phyloP scores from a whole-genome alignment of 306 rosid species.

The Vigna nakashimae region DNA sequence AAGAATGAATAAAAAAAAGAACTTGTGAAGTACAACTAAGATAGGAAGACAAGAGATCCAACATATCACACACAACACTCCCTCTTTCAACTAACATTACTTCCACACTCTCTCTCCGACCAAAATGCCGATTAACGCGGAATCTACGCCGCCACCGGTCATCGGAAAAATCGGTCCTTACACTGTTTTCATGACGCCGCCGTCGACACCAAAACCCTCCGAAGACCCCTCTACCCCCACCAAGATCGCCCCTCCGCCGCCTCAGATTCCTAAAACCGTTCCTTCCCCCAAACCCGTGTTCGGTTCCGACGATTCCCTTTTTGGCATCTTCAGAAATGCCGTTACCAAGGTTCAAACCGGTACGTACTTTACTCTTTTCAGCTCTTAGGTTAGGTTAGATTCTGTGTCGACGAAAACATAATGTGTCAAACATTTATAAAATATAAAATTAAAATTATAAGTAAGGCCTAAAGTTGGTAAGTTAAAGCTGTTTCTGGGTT shows the following conservation, averaged over 20 bases:
- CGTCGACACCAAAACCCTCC: slow-evolving; percentile 76
- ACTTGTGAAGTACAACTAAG: slow-evolving; percentile 31
- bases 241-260: slow-evolving; percentile 89
- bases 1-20: slow-evolving; percentile 9
- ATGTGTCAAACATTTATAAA: background rate
- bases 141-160: slow-evolving; percentile 84
- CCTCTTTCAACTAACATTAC: background rate
- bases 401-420: background rate
- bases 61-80: slow-evolving; percentile 13
- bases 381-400: background rate
- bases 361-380: slow-evolving; percentile 39
- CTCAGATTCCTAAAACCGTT: slow-evolving; percentile 62
- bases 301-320: slow-evolving; percentile 56
- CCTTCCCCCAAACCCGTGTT: slow-evolving; percentile 40
- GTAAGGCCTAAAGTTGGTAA: background rate
- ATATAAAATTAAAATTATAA: background rate
- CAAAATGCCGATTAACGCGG: slow-evolving; percentile 74
- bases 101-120: slow-evolving; percentile 8
- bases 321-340: slow-evolving; percentile 76
- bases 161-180: slow-evolving; percentile 98
- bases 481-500: slow-evolving; percentile 10
- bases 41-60: slow-evolving; percentile 44
- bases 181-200: slow-evolving; percentile 98
- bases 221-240: slow-evolving; percentile 52
- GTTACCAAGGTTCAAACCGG: slow-evolving; percentile 83